phyloP scores from a whole-genome alignment of 495 filamentous ascomycete species.

The Durotheca rogersii region DNA sequence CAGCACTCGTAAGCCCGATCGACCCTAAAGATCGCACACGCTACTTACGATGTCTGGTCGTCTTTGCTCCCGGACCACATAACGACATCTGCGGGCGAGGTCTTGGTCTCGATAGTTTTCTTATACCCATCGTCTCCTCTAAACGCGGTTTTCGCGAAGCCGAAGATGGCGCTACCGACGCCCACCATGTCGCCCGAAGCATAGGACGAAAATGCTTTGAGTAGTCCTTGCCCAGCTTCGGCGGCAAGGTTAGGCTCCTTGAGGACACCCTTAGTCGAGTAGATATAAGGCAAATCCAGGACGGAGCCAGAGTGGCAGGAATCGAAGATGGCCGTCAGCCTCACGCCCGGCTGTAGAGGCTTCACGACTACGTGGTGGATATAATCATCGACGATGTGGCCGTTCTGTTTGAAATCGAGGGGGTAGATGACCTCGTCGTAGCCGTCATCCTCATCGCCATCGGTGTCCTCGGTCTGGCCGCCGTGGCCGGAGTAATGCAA shows the following conservation, averaged over 20 bases:
- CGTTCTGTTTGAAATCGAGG: constrained; percentile 81
- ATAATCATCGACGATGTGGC: constrained; percentile 95
- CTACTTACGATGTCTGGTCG: constrained; percentile 81
- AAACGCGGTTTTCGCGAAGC: constrained; percentile 86
- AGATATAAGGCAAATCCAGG: constrained; percentile 94
- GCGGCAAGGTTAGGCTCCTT: constrained; percentile 98
- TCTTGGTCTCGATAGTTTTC: constrained; percentile 83
- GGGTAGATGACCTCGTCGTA: constrained; percentile 98
- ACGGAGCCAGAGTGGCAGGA: constrained; percentile 96
- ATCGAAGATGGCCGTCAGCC: constrained; percentile 95
- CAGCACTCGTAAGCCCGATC: too few species aligned
- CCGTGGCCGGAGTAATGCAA: constrained; percentile 63
- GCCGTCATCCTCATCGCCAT: constrained; percentile 86
- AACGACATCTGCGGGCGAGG: constrained; percentile 92
- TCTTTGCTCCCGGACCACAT: constrained; percentile 99
- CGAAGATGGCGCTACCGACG: constrained; percentile 69
- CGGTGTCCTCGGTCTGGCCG: constrained; percentile 46
- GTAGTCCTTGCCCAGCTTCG: constrained; percentile 87
- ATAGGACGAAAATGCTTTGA: constrained; percentile 81
- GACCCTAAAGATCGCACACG: not conserved
- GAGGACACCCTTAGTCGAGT: constrained; percentile 91
- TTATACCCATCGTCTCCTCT: constrained; percentile 81
- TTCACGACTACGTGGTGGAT: constrained; percentile 89
- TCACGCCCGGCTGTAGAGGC: constrained; percentile 79
- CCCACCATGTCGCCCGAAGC: constrained; percentile 78